These are phyloP conservation scores for Dianthus caryophyllus DNA, from an alignment of 148 eudicot genomes.

Conservation along the genomic window DNA sequence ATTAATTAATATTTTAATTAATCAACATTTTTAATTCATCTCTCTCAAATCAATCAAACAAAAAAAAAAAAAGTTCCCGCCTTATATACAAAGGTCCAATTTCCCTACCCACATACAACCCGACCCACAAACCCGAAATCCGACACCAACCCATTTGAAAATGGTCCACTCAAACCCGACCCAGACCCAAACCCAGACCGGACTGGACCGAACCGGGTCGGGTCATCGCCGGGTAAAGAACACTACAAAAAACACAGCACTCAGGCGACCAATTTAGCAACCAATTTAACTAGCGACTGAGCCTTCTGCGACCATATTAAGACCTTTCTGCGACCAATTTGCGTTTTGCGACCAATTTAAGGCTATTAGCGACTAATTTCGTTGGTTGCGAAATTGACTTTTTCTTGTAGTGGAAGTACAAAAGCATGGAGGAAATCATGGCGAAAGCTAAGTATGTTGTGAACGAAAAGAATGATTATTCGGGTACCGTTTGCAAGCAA, in stretches of 20 bases:
- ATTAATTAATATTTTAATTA: too few species aligned
- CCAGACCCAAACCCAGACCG: conserved; percentile 15
- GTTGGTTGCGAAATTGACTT: too few species aligned
- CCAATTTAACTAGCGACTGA: too few species aligned
- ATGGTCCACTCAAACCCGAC: conserved; percentile 18
- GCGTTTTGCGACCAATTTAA: too few species aligned
- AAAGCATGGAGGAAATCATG: conserved; percentile 45
- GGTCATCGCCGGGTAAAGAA: conserved; percentile 20
- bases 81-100: neutral
- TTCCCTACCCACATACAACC: conserved; percentile 5
- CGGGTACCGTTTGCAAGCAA: conserved; percentile 41
- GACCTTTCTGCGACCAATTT: too few species aligned
- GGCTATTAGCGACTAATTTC: too few species aligned
- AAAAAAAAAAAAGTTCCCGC: conserved; percentile 9
- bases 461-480: conserved; percentile 36
- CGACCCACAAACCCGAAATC: conserved; percentile 11
- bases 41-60: neutral
- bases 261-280: too few species aligned
- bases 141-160: conserved; percentile 11
- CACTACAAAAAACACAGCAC: too few species aligned
- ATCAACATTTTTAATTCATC: neutral
- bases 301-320: too few species aligned
- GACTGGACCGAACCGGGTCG: too few species aligned
- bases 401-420: too few species aligned
- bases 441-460: conserved; percentile 29